A percentile compares a stretch with the other conserved stretches of the same genome.
phyloP scores from a whole-genome alignment of 2,329 filamentous ascomycete genomes.

The Fusarium equiseti region DNA sequence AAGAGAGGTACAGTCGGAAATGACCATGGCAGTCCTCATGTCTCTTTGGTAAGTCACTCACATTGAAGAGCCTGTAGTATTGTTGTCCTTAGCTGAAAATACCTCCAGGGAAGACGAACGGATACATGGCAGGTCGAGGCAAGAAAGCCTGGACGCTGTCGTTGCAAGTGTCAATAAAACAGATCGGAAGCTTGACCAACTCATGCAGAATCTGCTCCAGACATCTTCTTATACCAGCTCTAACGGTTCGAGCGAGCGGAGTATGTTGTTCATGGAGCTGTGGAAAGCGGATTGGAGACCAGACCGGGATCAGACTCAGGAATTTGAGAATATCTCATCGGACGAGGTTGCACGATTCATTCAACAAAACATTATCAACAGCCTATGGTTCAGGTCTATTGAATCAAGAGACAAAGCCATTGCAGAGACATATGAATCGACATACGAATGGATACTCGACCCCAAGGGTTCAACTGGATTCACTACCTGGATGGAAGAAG shows the following conservation, averaged over 20 bases:
- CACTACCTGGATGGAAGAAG: fast-evolving
- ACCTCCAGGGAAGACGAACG: too few relatives aligned
- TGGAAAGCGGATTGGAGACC: too few relatives aligned
- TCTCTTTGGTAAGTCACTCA: too few relatives aligned
- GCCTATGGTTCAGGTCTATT: fast-evolving
- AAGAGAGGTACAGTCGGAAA: fast-evolving
- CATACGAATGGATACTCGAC: too few relatives aligned
- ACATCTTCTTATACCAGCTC: fast-evolving
- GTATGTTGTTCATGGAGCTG: fast-evolving
- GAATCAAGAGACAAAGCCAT: fast-evolving
- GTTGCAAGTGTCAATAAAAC: fast-evolving
- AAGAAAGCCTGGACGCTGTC: fast-evolving
- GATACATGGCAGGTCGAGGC: too few relatives aligned
- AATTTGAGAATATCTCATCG: too few relatives aligned
- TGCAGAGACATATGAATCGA: fast-evolving
- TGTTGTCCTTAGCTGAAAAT: too few relatives aligned
- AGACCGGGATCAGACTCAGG: too few relatives aligned
- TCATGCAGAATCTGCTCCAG: too few relatives aligned
- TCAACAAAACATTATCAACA: fast-evolving
- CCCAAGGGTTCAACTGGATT: fast-evolving
- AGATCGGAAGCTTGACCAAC: fast-evolving
- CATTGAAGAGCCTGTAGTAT: too few relatives aligned
- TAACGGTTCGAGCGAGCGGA: fast-evolving
- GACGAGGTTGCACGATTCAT: too few relatives aligned
- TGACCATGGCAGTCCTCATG: too few relatives aligned